Evolutionary conservation across 2,329 filamentous ascomycete genomes (phyloP), one percentile per base, ranked within the genome.

Genomic region (Tolypocladium amazonense): DNA sequence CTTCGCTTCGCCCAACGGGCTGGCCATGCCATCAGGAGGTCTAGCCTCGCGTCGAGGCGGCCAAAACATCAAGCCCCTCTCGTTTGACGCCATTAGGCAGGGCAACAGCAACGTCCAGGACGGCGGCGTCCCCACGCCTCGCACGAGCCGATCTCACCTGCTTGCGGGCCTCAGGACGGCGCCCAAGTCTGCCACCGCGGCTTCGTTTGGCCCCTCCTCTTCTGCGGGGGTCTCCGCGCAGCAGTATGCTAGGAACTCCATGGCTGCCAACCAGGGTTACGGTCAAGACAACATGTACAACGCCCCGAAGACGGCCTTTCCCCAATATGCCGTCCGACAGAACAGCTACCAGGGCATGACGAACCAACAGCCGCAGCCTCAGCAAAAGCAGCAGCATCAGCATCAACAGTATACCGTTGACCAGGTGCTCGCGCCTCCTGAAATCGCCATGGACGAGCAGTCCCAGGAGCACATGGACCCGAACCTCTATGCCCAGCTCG

Each of bases 61-160:
- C 65, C 85, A 90, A 70, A 88, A 90, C 72, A 88, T 96, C 76
- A 97, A 97, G 80, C 91, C 92, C 66, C 83, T 97, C 75, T 96
- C 78, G 65, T 92, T 88, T 72, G 90, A 87, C 66, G 79, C 80
- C 58, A 83, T 82, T 64, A 92, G 89, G 74, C 82, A 89, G 60
- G 83, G 86, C 70, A 83, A 85, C 58, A 82, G 85, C 69, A 86
- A 88, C 66, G 75, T 85, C 68, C 81, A 85, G 62, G 86, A 88
- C 64, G 87, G 87, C 60, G 82, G 85, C 60, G 81, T 85, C 59
- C 85, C 89, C 11, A 96, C 92, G 58, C 94, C 93, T 62, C 89
- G 93, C 70, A 97, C 93, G 59, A 96, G 92, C 75, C 90, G 94
- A 65, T 95, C 92, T 64, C 94, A 99, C 71, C 83, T 99, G 64